These are phyloP conservation scores for Fusarium globosum DNA, from an alignment of 2,329 filamentous ascomycete species.

Conservation along the genomic window DNA sequence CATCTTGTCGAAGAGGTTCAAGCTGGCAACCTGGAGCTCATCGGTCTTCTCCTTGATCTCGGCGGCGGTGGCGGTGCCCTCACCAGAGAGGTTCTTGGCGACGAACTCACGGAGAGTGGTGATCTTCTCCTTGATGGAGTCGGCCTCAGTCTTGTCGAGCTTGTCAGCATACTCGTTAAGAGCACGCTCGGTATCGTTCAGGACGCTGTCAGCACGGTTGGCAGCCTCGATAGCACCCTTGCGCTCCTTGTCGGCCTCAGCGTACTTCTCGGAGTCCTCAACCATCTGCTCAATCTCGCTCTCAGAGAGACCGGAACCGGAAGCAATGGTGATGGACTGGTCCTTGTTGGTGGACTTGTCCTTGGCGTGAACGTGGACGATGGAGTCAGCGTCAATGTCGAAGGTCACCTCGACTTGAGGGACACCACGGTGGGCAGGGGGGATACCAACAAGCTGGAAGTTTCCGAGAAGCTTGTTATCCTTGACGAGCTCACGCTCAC, in stretches of 20 bases:
- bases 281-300: constrained; percentile 97
- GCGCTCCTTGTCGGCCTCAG: constrained; percentile 94
- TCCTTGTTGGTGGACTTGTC: constrained; percentile 99
- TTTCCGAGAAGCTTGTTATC: constrained; percentile 99
- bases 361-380: constrained; percentile 97
- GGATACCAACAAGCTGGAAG: constrained; percentile 99
- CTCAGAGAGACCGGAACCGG: constrained; percentile 95
- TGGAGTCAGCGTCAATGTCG: constrained; percentile 97
- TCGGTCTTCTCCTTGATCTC: constrained; percentile 99
- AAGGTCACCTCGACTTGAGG: constrained; percentile 98
- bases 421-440: constrained; percentile 94
- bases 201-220: constrained; percentile 95
- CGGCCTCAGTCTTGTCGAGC: constrained; percentile 95
- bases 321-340: constrained; percentile 98
- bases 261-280: constrained; percentile 96
- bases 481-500: constrained; percentile 97
- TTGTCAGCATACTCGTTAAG: constrained; percentile 96
- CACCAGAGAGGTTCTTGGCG: constrained; percentile 92
- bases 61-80: constrained; percentile 84
- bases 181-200: constrained; percentile 98
- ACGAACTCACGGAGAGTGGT: constrained; percentile 86
- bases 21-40: constrained; percentile 92
- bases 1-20: constrained; percentile 99
- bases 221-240: constrained; percentile 94
- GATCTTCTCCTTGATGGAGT: constrained; percentile 95